Evolutionary conservation across 768 basidiomycete genomes (phyloP), one percentile per base, ranked within the genome.

Genomic region (Dioszegia hungarica): DNA sequence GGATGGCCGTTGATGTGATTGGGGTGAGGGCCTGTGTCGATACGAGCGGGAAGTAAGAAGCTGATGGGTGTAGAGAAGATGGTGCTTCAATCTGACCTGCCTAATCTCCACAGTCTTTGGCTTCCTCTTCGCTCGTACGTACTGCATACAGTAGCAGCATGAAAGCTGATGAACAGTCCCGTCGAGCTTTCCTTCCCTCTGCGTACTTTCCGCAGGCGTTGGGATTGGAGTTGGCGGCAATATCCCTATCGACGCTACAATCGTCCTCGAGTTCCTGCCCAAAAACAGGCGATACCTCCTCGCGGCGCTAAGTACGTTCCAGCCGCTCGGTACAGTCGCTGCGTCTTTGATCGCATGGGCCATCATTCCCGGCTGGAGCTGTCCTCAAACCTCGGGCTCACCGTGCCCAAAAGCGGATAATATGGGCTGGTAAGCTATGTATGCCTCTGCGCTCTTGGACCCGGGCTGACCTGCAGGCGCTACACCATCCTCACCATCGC

Each of bases 291-390:
- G 55, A 77, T 83, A 52, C 79, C 82, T 72, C 74, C 81, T 83
- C 28, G 49, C 78, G 3, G 75, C 82, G 9, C 78, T 84, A 1
- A 81, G 81, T 11, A 79, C 78, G 2, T 69, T 50, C 52, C 63
- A 67, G 78, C 82, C 53, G 43, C 79, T 53, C 79, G 82, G 25
- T 74, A 81, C 71, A 33, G 77, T 84, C 2, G 66, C 80, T 6
- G 79, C 82, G 6, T 82, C 80, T 15, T 57, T 82, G 33, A 77
- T 84, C 24, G 79, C 81, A 5, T 84, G 81, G 79, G 80, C 74
- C 0, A 79, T 84, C 62, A 82, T 85, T 33, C 79, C 79, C 12
- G 81, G 80, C 57, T 82, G 80, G 63, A 83, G 83, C 0, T 84
- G 83, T 62, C 60, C 0, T 73, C 70, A 56, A 50, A 53, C 2